Evolutionary conservation across 1,284 basidiomycete genomes (phyloP).

Genomic region (Inonotus obliquus): DNA sequence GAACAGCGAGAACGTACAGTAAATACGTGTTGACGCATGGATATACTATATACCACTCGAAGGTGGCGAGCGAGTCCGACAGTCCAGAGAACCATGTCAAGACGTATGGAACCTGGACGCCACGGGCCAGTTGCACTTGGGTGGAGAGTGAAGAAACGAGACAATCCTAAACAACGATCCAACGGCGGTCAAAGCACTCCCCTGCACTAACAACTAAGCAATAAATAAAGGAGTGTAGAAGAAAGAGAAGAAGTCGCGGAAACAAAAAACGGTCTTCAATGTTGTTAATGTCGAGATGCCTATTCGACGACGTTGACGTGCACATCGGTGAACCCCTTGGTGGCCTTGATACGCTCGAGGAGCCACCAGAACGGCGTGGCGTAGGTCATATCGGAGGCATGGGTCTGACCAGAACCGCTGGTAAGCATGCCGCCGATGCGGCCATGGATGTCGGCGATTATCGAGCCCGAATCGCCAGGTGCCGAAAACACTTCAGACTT

Average conservation of each 20-base stretch:
- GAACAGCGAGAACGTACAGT: not conserved
- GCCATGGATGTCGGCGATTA: slow-evolving; percentile 21
- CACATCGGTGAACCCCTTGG: slow-evolving; percentile 21
- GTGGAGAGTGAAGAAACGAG: not conserved
- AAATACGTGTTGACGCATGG: not conserved
- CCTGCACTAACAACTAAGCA: not conserved
- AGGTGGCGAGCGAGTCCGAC: slow-evolving; percentile 7
- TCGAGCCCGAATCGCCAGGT: slow-evolving; percentile 25
- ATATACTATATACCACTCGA: slow-evolving; percentile 1
- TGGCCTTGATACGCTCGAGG: slow-evolving; percentile 26
- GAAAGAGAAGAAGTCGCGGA: not conserved
- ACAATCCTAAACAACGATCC: no score
- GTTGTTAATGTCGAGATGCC: not conserved
- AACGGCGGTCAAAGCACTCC: no score
- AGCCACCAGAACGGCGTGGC: slow-evolving; percentile 32
- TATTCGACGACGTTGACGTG: slow-evolving; percentile 15
- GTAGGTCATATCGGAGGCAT: slow-evolving; percentile 30
- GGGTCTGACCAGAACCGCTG: slow-evolving; percentile 30
- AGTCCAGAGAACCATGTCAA: slow-evolving; percentile 21
- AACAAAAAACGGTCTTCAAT: no score
- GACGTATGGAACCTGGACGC: slow-evolving; percentile 21
- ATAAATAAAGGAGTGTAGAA: not conserved
- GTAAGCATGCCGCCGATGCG: slow-evolving; percentile 32
- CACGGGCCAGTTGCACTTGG: slow-evolving; percentile 20
- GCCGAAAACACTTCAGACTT: slow-evolving; percentile 22